A percentile compares a stretch with the other conserved stretches of the same genome.
Evolutionary conservation across 345 rosid species (phyloP).

Genomic region (Syzygium grande): DNA sequence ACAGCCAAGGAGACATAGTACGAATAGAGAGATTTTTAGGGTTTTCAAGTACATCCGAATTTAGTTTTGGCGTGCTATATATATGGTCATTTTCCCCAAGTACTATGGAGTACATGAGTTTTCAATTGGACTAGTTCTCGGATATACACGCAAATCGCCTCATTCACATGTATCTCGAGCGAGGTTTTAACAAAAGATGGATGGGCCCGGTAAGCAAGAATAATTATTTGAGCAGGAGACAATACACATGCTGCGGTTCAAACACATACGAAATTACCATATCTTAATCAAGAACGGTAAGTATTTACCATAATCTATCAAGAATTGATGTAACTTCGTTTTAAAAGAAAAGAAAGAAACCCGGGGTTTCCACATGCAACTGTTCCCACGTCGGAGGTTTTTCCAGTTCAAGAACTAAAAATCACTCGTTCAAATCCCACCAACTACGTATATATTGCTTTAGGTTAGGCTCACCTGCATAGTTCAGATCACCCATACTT

Average conservation of each 20-base stretch:
- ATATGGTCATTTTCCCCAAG: background rate
- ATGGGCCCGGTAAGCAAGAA: background rate
- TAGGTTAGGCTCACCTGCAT: background rate
- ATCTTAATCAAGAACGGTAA: background rate
- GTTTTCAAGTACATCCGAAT: background rate
- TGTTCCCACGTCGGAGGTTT: background rate
- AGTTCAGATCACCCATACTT: background rate
- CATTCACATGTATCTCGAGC: background rate
- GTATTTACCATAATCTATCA: background rate
- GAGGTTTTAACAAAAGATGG: background rate
- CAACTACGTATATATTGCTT: background rate
- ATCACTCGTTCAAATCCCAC: background rate
- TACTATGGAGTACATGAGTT: background rate
- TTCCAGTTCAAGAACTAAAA: background rate
- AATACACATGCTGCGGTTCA: background rate
- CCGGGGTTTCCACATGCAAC: background rate
- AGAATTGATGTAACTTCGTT: background rate
- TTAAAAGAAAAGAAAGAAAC: background rate
- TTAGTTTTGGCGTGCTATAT: background rate
- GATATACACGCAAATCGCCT: background rate
- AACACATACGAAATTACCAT: background rate
- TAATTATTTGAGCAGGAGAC: background rate
- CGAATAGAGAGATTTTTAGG: background rate
- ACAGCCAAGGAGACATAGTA: background rate
- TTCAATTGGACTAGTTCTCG: background rate